Evolutionary conservation across 1,284 basidiomycete genomes (phyloP).

Genomic region (Cutaneotrichosporon cyanovorans): DNA sequence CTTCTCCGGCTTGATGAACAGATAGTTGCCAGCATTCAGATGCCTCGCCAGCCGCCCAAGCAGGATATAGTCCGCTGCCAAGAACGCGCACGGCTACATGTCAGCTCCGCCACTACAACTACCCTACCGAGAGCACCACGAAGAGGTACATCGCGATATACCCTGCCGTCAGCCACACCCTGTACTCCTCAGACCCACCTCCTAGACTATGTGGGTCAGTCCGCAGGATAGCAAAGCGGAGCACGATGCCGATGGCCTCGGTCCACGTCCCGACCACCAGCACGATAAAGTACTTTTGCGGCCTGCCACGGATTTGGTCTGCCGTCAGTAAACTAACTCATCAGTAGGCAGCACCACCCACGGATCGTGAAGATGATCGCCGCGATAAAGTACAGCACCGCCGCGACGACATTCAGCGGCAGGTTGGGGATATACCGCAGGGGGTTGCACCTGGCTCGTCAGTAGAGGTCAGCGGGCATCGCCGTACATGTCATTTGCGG

Average conservation of each 20-base stretch:
- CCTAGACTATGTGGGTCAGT: conserved; percentile 7
- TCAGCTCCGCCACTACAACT: not conserved
- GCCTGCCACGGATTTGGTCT: conserved; percentile 12
- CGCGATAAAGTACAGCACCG: conserved; percentile 51
- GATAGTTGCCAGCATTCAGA: conserved; percentile 49
- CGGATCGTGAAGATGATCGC: conserved; percentile 53
- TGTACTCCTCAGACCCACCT: too few species aligned
- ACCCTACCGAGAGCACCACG: conserved; percentile 9
- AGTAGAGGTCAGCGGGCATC: not conserved
- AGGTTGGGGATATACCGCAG: conserved; percentile 57
- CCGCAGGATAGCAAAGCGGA: conserved; percentile 10
- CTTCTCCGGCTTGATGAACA: conserved; percentile 25
- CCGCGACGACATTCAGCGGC: conserved; percentile 53
- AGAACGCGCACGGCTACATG: conserved; percentile 60
- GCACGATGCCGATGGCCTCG: conserved; percentile 13
- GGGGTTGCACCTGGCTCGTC: conserved; percentile 35
- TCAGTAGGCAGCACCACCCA: conserved; percentile 29
- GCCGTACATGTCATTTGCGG: conserved; percentile 6
- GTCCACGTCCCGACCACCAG: conserved; percentile 13
- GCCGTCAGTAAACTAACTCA: not conserved
- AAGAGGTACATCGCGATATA: conserved; percentile 17
- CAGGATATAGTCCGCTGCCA: conserved; percentile 63
- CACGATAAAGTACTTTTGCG: conserved; percentile 13
- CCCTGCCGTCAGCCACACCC: too few species aligned
- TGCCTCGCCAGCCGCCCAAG: conserved; percentile 57